Evolutionary conservation across 1,284 basidiomycete genomes (phyloP).

Genomic region (Polyporus tsugae): DNA sequence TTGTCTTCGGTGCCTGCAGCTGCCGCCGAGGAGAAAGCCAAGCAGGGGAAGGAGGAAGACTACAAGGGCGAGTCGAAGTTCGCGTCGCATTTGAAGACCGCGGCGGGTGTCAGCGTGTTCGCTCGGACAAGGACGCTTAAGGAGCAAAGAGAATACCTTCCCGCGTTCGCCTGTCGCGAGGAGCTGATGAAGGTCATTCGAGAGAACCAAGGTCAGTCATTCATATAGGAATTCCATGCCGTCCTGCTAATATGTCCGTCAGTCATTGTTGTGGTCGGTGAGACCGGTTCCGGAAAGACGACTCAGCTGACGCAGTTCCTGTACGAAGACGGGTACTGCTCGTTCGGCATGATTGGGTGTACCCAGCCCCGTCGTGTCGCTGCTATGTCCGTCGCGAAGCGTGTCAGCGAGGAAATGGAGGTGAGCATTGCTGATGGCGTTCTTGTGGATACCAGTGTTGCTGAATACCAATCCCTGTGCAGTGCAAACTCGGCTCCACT

Average conservation of each 20-base stretch:
- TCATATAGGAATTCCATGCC: background rate
- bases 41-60: constrained; percentile 54
- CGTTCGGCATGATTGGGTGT: constrained; percentile 90
- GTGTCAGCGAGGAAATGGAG: constrained; percentile 96
- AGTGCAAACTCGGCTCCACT: constrained; percentile 87
- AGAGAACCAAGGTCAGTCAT: constrained; percentile 88
- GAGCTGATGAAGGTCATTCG: constrained; percentile 90
- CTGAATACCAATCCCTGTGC: constrained; percentile 2
- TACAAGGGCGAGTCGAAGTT: constrained; percentile 98
- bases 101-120: constrained; percentile 84
- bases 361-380: constrained; percentile 98
- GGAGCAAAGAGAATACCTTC: constrained; percentile 96
- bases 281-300: constrained; percentile 96
- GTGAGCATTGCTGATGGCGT: constrained; percentile 44
- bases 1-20: constrained; percentile 51
- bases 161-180: constrained; percentile 97
- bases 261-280: constrained; percentile 95
- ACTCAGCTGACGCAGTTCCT: constrained; percentile 93
- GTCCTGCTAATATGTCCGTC: background rate
- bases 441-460: background rate
- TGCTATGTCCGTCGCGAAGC: constrained; percentile 98
- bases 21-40: constrained; percentile 61
- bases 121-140: constrained; percentile 87
- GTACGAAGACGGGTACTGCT: constrained; percentile 95
- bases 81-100: constrained; percentile 86